phyloP scores from a whole-genome alignment of 345 rosid genomes.

The Excoecaria agallocha region DNA sequence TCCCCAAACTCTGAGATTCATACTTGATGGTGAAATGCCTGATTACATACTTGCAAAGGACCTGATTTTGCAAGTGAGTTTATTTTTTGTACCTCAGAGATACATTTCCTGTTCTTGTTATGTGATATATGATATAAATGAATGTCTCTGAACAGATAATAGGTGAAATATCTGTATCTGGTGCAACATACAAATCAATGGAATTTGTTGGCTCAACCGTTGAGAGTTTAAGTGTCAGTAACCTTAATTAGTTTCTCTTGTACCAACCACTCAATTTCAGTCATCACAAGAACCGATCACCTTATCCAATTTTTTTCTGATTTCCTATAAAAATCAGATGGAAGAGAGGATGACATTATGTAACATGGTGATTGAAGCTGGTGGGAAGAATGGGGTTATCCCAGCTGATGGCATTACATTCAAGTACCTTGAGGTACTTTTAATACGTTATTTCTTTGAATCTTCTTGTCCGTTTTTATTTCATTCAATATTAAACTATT shows the following conservation, averaged over 20 bases:
- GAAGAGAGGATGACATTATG: constrained; percentile 98
- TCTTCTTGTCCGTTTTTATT: not conserved
- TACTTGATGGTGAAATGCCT: constrained; percentile 98
- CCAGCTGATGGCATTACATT: constrained; percentile 90
- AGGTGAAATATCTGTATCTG: constrained; percentile 96
- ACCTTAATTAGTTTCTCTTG: not conserved
- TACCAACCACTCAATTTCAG: not conserved
- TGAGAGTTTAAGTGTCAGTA: constrained; percentile 76
- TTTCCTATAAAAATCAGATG: constrained; percentile 56
- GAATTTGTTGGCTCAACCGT: constrained; percentile 90
- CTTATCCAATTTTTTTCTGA: constrained; percentile 4
- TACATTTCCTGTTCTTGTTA: too few relatives aligned
- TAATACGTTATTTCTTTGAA: not conserved
- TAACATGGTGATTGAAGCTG: constrained; percentile 98
- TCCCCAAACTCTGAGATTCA: constrained; percentile 89
- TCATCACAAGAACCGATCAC: not conserved
- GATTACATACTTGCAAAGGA: constrained; percentile 85
- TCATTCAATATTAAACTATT: too few relatives aligned
- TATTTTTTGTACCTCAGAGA: not conserved
- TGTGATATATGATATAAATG: too few relatives aligned
- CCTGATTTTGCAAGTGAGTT: constrained; percentile 90
- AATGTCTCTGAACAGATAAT: constrained; percentile 54
- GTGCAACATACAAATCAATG: constrained; percentile 97
- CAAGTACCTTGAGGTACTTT: constrained; percentile 77
- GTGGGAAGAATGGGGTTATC: constrained; percentile 94